Evolutionary conservation across 768 basidiomycete genomes (phyloP).

Genomic region (Crucibulum laeve): DNA sequence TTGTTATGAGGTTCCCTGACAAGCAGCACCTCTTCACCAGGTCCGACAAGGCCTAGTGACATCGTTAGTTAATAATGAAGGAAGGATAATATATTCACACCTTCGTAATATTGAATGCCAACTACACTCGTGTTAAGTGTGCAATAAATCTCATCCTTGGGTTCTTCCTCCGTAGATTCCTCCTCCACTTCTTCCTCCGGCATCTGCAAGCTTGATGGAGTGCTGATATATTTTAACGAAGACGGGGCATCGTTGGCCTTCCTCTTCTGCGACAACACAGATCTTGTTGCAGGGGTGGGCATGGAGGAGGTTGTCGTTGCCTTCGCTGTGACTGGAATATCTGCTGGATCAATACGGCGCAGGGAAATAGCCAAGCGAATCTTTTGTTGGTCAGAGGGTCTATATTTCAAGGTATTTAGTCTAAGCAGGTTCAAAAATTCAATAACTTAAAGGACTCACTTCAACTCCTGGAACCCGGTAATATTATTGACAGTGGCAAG

Average conservation of each 20-base stretch:
- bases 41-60: constrained; percentile 65
- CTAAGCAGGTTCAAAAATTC: neutral
- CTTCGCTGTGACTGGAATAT: constrained; percentile 48
- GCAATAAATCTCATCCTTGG: constrained; percentile 65
- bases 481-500: constrained; percentile 34
- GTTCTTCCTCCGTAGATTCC: constrained; percentile 38
- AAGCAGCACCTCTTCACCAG: constrained; percentile 72
- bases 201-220: constrained; percentile 12
- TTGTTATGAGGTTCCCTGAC: constrained; percentile 61
- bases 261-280: constrained; percentile 18
- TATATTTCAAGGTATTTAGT: constrained; percentile 1
- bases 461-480: constrained; percentile 46
- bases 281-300: constrained; percentile 41
- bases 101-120: constrained; percentile 80
- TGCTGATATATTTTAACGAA: constrained; percentile 11
- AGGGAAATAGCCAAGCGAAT: constrained; percentile 53
- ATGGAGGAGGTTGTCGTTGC: constrained; percentile 8
- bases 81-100: constrained; percentile 23
- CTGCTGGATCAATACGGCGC: constrained; percentile 50
- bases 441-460: constrained; percentile 27
- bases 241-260: constrained; percentile 1
- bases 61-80: constrained; percentile 3
- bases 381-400: constrained; percentile 58
- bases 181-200: constrained; percentile 42
- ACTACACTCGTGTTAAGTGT: constrained; percentile 60